Base-by-base conservation (phyloP, 257 asterid species). In the Leonotis leonurus region DNA sequence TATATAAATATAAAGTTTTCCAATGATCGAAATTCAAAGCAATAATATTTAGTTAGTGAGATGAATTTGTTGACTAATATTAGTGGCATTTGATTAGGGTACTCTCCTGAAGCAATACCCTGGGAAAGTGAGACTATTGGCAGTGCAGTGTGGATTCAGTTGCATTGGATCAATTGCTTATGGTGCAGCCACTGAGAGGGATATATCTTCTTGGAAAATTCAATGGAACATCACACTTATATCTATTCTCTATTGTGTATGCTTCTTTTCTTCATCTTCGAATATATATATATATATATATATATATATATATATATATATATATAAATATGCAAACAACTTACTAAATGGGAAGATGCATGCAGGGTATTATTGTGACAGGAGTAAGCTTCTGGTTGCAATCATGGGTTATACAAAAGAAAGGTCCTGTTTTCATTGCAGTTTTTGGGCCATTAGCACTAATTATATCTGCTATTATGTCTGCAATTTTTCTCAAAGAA, bases 321-420 rank as follows among this genome's bases (percentile, higher is more conserved):
- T n/a, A n/a, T n/a, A n/a, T n/a, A n/a, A n/a, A n/a, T n/a, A n/a
- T n/a, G n/a, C n/a, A n/a, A n/a, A n/a, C n/a, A n/a, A n/a, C n/a
- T n/a, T n/a, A n/a, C n/a, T n/a, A n/a, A n/a, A n/a, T n/a, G n/a
- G n/a, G n/a, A n/a, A 2, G 11, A 35, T 35, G n/a, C 4, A 8
- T 8, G 11, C 75, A 85, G 88, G 88, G 88, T 6, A 30, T 85
- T 5, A 9, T 74, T 45, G 86, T 73, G 10, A 73, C 85, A 1
- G 86, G 81, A 14, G 18, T 81, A 1, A 55, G 61, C 32, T 70
- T 30, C 32, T 73, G 80, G 68, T 16, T 80, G 64, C 82, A 71
- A 74, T 73, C 73, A 3, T 82, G 94, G 89, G 78, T 78, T 0
- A 73, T 80, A 5, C 81, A 78, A 53, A 78, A 72, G 75, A 82